Evolutionary conservation across 2,329 filamentous ascomycete species (phyloP), one percentile per base, ranked within the genome.

Genomic region (Fusarium acutatum): DNA sequence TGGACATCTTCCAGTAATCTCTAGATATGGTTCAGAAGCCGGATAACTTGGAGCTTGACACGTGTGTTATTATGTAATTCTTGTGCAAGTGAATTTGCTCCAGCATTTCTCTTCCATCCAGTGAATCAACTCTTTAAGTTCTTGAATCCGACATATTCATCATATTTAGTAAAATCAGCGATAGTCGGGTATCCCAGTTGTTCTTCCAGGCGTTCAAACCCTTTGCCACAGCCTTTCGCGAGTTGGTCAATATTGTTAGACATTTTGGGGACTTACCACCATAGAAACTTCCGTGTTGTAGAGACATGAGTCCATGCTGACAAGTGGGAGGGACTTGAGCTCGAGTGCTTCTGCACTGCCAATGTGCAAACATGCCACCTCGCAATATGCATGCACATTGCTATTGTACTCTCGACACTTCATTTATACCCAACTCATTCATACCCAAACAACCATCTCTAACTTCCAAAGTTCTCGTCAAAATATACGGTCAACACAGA

Each of bases 111-210:
- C 0, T 1, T 3, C 40, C 54, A 58, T 1, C 54, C n/a, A n/a
- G 12, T 10, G 6, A 58, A 47, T 12, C 40, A 32, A 9, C 13
- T 28, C 5, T 13, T 3, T 7, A 13, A 20, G 18, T 26, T 26
- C 22, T n/a, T 26, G 3, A 35, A 17, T 11, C 8, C 2, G 5
- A 3, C 24, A 17, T 13, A 5, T 2, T 35, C 30, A 22, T 44
- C n/a, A 24, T 3, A 1, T 11, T 26, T 12, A 2, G 15, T 5
- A 4, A 3, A 2, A 17, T 12, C 2, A 14, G 5, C 6, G 46
- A 18, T 6, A 7, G 7, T 5, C 17, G 6, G 20, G 10, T 12
- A 24, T 22, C 44, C 18, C 4, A 9, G 24, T n/a, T 20, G 17
- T 9, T 17, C 34, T 35, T 35, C 34, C 18, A 60, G n/a, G 15